These are phyloP conservation scores for Aegilops speltoides DNA, from an alignment of 176 grass and related monocot species.

Conservation along the genomic window DNA sequence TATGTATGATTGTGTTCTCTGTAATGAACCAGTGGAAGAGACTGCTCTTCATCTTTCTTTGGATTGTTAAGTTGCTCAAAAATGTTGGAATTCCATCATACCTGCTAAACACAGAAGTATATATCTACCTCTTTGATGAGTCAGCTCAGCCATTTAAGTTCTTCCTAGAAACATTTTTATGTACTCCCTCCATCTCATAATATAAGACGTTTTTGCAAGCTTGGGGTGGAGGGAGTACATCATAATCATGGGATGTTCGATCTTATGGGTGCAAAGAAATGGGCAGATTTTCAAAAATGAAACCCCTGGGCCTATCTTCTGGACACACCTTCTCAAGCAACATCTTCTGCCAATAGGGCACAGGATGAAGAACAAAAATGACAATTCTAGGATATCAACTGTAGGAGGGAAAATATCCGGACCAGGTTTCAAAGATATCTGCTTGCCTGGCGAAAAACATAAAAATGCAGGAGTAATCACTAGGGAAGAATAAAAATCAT, in stretches of 20 bases:
- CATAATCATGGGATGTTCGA: background rate
- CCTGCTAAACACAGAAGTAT: no score
- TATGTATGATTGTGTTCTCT: no score
- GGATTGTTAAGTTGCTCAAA: background rate
- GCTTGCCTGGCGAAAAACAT: constrained; percentile 38
- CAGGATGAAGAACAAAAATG: background rate
- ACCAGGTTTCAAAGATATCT: constrained; percentile 42
- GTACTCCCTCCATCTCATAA: no score
- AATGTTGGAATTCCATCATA: background rate
- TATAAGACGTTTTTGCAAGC: no score
- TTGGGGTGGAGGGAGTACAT: background rate
- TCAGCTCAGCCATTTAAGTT: background rate
- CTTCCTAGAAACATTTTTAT: background rate
- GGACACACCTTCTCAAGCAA: no score
- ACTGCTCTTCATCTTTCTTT: background rate
- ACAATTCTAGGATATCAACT: constrained; percentile 54
- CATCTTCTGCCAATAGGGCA: background rate
- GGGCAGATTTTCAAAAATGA: background rate
- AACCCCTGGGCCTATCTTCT: background rate
- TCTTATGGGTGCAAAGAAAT: background rate
- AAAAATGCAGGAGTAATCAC: constrained; percentile 7
- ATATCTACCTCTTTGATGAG: background rate
- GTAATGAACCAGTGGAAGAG: no score
- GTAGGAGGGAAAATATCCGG: constrained; percentile 40
- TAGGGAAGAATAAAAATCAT: background rate